phyloP scores from a whole-genome alignment of 805 yeast genomes.

The Grigorovia transvaalensis region DNA sequence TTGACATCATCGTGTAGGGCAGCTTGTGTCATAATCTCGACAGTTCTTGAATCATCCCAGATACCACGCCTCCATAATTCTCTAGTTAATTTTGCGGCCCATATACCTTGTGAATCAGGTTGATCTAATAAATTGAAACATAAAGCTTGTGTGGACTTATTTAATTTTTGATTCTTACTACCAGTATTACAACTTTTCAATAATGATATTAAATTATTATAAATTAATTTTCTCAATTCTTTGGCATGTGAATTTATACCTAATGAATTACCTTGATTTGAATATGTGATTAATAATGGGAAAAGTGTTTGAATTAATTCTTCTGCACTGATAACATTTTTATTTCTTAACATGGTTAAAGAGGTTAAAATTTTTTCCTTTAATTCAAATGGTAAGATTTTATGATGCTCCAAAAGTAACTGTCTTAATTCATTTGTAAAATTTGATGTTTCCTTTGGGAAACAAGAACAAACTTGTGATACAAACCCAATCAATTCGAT shows the following conservation, averaged over 20 bases:
- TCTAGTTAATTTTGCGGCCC: slow-evolving; percentile 93
- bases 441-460: slow-evolving; percentile 74
- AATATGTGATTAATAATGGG: slow-evolving; percentile 67
- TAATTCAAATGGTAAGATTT: slow-evolving; percentile 70
- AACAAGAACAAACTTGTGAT: slow-evolving; percentile 83
- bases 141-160: slow-evolving; percentile 83
- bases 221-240: slow-evolving; percentile 71
- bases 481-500: slow-evolving; percentile 82
- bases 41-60: slow-evolving; percentile 96
- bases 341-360: slow-evolving; percentile 82
- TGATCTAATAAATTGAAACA: slow-evolving; percentile 77
- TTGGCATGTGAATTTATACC: slow-evolving; percentile 58
- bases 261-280: slow-evolving; percentile 35
- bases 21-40: slow-evolving; percentile 96
- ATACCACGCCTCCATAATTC: slow-evolving; percentile 96
- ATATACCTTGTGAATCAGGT: slow-evolving; percentile 73
- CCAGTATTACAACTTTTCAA: slow-evolving; percentile 78
- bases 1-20: slow-evolving; percentile 79
- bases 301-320: slow-evolving; percentile 74
- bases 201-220: slow-evolving; percentile 64
- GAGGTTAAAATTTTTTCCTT: slow-evolving; percentile 88
- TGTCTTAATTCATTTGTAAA: slow-evolving; percentile 75
- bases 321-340: slow-evolving; percentile 69
- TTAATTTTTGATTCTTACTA: slow-evolving; percentile 81
- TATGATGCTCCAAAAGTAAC: slow-evolving; percentile 64